phyloP scores from a whole-genome alignment of 345 rosid species.

The Acer yangbiense region DNA sequence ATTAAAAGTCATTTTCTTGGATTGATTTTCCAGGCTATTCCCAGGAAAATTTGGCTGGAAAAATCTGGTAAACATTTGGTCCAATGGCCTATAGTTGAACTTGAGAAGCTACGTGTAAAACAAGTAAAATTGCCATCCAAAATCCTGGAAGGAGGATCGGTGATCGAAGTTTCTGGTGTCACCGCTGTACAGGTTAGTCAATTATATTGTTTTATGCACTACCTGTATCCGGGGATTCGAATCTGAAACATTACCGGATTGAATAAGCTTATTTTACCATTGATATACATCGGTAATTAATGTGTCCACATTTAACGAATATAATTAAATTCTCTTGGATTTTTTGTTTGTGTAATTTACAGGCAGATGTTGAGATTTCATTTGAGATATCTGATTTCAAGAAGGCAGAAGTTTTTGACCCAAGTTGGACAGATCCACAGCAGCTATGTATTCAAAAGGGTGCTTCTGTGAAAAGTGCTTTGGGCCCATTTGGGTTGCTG shows the following conservation, averaged over 20 bases:
- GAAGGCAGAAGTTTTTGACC: constrained; percentile 55
- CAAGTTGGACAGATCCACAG: constrained; percentile 56
- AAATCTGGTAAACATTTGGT: constrained; percentile 50
- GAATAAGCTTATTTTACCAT: too few relatives aligned
- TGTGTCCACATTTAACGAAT: too few relatives aligned
- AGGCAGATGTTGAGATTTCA: constrained; percentile 68
- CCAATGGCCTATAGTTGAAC: constrained; percentile 69
- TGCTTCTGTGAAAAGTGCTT: constrained; percentile 39
- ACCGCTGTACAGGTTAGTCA: constrained; percentile 52
- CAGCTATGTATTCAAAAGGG: constrained; percentile 48
- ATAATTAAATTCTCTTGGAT: background rate
- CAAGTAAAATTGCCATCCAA: constrained; percentile 29
- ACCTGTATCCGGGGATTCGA: too few relatives aligned
- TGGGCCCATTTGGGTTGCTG: constrained; percentile 72
- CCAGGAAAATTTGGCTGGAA: constrained; percentile 57
- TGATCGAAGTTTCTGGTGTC: constrained; percentile 45
- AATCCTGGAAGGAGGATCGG: constrained; percentile 37
- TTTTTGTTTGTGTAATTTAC: background rate
- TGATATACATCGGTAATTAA: too few relatives aligned
- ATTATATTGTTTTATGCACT: too few relatives aligned
- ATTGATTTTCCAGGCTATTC: constrained; percentile 46
- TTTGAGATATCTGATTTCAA: constrained; percentile 46
- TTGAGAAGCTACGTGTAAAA: constrained; percentile 38
- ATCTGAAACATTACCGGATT: too few relatives aligned
- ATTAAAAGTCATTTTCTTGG: background rate